Evolutionary conservation across 2,329 filamentous ascomycete species (phyloP).

Genomic region (Penicillium expansum): DNA sequence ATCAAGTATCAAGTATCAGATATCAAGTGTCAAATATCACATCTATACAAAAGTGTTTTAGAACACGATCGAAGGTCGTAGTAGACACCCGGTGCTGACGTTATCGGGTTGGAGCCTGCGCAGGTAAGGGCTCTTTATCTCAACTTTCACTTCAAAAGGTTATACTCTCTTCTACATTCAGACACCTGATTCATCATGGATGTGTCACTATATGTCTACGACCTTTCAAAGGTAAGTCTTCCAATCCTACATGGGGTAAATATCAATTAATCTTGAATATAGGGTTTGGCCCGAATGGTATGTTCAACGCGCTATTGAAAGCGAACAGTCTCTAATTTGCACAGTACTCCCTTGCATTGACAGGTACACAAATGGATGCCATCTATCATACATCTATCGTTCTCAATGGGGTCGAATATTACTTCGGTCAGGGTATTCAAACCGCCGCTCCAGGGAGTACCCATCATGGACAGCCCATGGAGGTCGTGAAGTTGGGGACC

Average conservation of each 20-base stretch:
- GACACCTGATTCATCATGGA: constrained; percentile 55
- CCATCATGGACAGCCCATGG: constrained; percentile 80
- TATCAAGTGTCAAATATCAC: background rate
- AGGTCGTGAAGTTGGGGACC: constrained; percentile 69
- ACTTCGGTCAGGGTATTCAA: constrained; percentile 85
- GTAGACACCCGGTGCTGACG: constrained; percentile 25
- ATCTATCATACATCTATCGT: constrained; percentile 94
- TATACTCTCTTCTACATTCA: background rate
- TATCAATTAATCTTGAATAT: constrained; percentile 19
- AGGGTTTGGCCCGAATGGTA: constrained; percentile 57
- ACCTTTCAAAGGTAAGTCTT: constrained; percentile 59
- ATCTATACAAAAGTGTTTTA: background rate
- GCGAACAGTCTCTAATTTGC: constrained; percentile 13
- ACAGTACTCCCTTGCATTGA: constrained; percentile 57
- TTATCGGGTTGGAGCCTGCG: constrained; percentile 26
- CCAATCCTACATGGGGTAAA: constrained; percentile 19
- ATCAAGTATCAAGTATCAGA: too few species aligned
- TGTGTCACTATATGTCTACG: constrained; percentile 74
- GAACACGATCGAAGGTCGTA: constrained; percentile 22
- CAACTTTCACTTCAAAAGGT: background rate
- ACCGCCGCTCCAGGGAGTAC: constrained; percentile 76
- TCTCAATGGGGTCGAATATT: constrained; percentile 79
- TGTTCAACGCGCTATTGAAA: constrained; percentile 11
- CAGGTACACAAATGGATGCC: constrained; percentile 76
- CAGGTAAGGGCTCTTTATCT: constrained; percentile 1